Conservation (phyloP, 306 rosid genomes). For the cucumber (Cucumis sativus) region DNA sequence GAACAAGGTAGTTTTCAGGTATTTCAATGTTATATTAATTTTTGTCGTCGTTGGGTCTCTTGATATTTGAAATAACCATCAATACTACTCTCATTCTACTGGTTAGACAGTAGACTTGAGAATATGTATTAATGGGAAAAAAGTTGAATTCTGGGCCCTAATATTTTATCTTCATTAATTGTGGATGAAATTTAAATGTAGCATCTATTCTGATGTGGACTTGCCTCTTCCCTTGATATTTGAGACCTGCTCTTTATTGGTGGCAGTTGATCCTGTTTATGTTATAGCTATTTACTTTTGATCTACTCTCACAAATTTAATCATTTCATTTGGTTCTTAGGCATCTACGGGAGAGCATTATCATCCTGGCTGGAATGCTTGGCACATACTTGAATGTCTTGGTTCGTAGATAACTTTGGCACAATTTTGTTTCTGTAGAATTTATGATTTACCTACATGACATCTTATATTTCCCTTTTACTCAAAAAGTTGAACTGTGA, state of each 20-base stretch:
- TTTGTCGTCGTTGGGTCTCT: neutral
- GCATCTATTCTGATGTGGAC: neutral
- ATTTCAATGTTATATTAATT: neutral
- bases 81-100: neutral
- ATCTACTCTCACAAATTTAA: neutral
- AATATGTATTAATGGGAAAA: neutral
- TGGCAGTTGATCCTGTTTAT: neutral
- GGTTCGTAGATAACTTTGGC: conserved; percentile 45
- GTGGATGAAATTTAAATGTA: neutral
- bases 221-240: neutral
- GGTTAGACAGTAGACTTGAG: neutral
- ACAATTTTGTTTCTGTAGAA: neutral
- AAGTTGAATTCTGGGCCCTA: neutral
- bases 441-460: neutral
- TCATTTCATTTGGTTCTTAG: conserved; percentile 31
- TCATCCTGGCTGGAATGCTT: conserved; percentile 83
- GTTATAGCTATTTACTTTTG: neutral
- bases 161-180: neutral
- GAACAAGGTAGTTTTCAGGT: neutral
- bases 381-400: conserved; percentile 70
- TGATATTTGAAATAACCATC: neutral
- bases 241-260: neutral
- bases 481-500: neutral
- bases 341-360: conserved; percentile 55
- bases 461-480: neutral